Evolutionary conservation across 106 monocot genomes (phyloP).

Genomic region (Dioscorea alata): DNA sequence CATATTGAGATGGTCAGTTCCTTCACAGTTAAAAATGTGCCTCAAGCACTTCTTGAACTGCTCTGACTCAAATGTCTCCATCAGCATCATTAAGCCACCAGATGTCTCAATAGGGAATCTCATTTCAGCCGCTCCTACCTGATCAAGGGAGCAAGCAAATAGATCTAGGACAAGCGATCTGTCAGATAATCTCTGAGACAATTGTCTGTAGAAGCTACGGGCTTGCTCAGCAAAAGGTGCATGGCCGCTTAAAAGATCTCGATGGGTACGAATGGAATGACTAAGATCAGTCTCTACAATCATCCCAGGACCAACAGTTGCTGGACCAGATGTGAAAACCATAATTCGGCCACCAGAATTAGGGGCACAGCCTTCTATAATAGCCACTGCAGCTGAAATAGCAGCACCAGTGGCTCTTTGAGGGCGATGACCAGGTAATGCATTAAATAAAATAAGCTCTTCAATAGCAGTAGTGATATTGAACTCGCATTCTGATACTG

Average conservation of each 20-base stretch:
- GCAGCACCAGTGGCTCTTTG: slow-evolving; percentile 77
- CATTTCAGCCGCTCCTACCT: slow-evolving; percentile 82
- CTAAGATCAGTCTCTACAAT: slow-evolving; percentile 64
- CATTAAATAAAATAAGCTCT: slow-evolving; percentile 36
- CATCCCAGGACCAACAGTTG: slow-evolving; percentile 79
- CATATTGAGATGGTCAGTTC: slow-evolving; percentile 45
- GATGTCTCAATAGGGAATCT: slow-evolving; percentile 68
- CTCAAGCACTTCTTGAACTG: slow-evolving; percentile 69
- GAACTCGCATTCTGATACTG: slow-evolving; percentile 86
- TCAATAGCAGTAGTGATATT: slow-evolving; percentile 72
- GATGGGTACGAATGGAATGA: slow-evolving; percentile 69
- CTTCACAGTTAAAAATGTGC: slow-evolving; percentile 61
- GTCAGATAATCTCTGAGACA: slow-evolving; percentile 45
- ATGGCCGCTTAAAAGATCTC: slow-evolving; percentile 50
- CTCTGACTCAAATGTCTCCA: slow-evolving; percentile 81
- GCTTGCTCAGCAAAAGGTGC: slow-evolving; percentile 50
- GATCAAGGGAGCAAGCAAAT: slow-evolving; percentile 94
- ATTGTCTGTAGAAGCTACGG: slow-evolving; percentile 51
- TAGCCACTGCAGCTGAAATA: slow-evolving; percentile 62
- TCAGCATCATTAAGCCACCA: slow-evolving; percentile 72
- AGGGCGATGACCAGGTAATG: slow-evolving; percentile 46
- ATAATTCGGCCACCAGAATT: slow-evolving; percentile 60
- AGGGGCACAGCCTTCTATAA: slow-evolving; percentile 60
- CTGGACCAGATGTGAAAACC: slow-evolving; percentile 89
- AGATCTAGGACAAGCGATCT: slow-evolving; percentile 78